Conservation (phyloP, 352 stramenopile genomes). For the Globisporangium orthogonon region DNA sequence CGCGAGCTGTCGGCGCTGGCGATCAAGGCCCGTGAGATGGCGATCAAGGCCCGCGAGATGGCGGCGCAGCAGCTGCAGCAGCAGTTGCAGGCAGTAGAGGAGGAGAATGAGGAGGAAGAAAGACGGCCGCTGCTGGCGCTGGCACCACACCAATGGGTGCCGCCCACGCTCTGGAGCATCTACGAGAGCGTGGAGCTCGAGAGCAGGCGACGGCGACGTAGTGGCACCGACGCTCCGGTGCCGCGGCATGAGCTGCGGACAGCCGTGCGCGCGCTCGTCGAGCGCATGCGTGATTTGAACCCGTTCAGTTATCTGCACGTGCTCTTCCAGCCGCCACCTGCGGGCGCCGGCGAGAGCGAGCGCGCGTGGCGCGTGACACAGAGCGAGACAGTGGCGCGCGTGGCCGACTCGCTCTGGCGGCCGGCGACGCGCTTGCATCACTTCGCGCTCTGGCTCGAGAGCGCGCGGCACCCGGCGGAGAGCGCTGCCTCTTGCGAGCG, state of each 20-base stretch:
- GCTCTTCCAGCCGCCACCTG: conserved; percentile 26
- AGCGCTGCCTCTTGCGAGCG: conserved; percentile 22
- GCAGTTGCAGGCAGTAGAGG: no score
- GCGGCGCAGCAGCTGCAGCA: neutral
- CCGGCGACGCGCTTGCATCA: conserved; percentile 19
- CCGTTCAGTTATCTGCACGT: conserved; percentile 38
- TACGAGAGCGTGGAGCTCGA: conserved; percentile 22
- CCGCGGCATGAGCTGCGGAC: conserved; percentile 15
- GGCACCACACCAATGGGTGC: conserved; percentile 28
- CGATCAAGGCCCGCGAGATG: neutral
- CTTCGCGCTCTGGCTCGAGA: conserved; percentile 19
- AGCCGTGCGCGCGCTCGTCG: conserved; percentile 27
- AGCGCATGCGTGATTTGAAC: conserved; percentile 20
- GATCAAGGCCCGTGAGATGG: neutral
- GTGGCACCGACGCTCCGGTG: neutral
- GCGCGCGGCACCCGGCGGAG: conserved; percentile 2
- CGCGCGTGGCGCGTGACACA: conserved; percentile 14
- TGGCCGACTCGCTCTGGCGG: conserved; percentile 18
- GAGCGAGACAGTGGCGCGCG: conserved; percentile 14
- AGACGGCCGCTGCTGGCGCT: conserved; percentile 11
- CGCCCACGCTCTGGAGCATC: conserved; percentile 23
- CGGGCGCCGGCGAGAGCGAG: conserved; percentile 7
- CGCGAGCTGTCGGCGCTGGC: conserved; percentile 1
- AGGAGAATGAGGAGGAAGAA: neutral
- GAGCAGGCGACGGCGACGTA: neutral